A percentile compares a stretch with the other conserved stretches of the same genome.
phyloP scores from a whole-genome alignment of 495 filamentous ascomycete species.

The Sporormia fimetaria region DNA sequence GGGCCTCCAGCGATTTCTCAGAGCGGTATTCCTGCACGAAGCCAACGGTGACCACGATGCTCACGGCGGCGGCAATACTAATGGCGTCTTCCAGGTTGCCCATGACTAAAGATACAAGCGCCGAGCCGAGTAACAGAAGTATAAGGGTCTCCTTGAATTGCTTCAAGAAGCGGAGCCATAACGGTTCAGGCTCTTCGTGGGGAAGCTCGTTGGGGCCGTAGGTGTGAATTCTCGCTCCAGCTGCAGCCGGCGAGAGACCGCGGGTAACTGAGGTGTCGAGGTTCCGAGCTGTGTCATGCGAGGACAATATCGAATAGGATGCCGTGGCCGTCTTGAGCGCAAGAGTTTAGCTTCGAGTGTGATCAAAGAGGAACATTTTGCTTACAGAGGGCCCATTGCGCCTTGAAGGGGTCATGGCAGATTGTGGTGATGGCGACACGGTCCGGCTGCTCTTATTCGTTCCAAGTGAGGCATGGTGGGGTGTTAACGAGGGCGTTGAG shows the following conservation, averaged over 20 bases:
- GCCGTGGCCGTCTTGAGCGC: slow-evolving; percentile 42
- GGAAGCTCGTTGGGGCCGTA: slow-evolving; percentile 92
- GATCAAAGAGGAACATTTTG: background rate
- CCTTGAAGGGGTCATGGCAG: slow-evolving; percentile 8
- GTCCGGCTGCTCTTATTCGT: slow-evolving; percentile 33
- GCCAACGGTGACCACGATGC: slow-evolving; percentile 90
- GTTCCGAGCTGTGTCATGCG: slow-evolving; percentile 64
- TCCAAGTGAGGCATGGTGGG: slow-evolving; percentile 41
- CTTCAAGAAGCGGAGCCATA: slow-evolving; percentile 89
- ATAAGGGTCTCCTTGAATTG: slow-evolving; percentile 92
- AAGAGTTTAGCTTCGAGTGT: slow-evolving; percentile 4
- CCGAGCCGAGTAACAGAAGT: slow-evolving; percentile 81
- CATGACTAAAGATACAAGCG: slow-evolving; percentile 78
- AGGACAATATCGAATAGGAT: slow-evolving; percentile 50
- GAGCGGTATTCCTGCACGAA: slow-evolving; percentile 97
- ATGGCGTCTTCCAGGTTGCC: slow-evolving; percentile 93
- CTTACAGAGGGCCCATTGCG: slow-evolving; percentile 21
- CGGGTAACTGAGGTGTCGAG: slow-evolving; percentile 71
- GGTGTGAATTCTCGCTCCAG: slow-evolving; percentile 60
- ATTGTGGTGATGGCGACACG: slow-evolving; percentile 23
- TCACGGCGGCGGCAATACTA: slow-evolving; percentile 88
- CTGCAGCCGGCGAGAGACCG: slow-evolving; percentile 72
- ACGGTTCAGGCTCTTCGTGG: slow-evolving; percentile 80
- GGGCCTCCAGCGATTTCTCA: slow-evolving; percentile 90
- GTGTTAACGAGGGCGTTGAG: slow-evolving; percentile 44